phyloP scores from a whole-genome alignment of 345 rosid genomes.

The Clarkia xantiana region DNA sequence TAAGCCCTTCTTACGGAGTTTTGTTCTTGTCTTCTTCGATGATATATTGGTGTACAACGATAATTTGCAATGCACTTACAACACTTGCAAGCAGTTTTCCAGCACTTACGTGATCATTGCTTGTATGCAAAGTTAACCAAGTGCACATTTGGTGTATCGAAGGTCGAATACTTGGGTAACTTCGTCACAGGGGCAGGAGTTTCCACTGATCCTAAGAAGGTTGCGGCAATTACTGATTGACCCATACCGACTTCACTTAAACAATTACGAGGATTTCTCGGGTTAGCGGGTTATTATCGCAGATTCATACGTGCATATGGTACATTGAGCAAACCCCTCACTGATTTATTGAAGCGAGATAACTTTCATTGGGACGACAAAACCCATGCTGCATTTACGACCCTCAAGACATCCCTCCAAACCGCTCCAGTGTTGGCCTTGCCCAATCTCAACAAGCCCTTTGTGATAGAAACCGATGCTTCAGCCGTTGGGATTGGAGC shows the following conservation, averaged over 20 bases:
- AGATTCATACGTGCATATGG: not conserved
- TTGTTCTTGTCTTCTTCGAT: no score
- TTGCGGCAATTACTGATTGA: not conserved
- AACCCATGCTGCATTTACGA: not conserved
- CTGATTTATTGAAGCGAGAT: not conserved
- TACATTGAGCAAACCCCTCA: not conserved
- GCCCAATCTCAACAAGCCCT: not conserved
- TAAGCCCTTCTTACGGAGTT: no score
- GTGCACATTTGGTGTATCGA: not conserved
- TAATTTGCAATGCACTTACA: not conserved
- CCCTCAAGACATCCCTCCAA: not conserved
- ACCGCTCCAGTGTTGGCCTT: not conserved
- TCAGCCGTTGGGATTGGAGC: not conserved
- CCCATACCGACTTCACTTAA: not conserved
- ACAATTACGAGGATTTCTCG: not conserved
- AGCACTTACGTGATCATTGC: not conserved
- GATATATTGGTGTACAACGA: not conserved
- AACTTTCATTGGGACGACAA: not conserved
- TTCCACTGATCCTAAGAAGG: not conserved
- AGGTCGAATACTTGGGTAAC: not conserved
- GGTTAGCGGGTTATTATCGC: not conserved
- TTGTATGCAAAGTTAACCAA: not conserved
- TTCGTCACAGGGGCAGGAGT: not conserved
- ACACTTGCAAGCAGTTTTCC: not conserved
- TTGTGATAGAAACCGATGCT: constrained; percentile 2